A percentile compares a stretch with the other conserved stretches of the same genome.
Conservation (phyloP, 2,329 filamentous ascomycete genomes). For the Cadophora malorum region DNA sequence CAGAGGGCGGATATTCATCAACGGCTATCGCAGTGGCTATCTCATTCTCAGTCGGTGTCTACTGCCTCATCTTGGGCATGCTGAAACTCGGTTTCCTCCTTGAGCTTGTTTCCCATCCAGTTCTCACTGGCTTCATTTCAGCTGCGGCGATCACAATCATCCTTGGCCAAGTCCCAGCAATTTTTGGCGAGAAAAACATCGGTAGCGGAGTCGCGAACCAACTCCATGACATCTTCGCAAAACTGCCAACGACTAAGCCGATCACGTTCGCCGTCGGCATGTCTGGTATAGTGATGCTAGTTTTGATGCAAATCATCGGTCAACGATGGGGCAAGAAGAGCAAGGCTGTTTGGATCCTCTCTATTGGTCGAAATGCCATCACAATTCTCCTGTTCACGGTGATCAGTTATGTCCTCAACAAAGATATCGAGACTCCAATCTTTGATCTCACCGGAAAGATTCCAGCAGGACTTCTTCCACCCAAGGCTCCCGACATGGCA, state of each 20-base stretch:
- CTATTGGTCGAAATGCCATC: constrained; percentile 66
- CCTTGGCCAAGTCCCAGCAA: constrained; percentile 62
- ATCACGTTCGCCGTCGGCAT: constrained; percentile 62
- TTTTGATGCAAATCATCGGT: constrained; percentile 55
- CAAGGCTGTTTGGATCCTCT: constrained; percentile 64
- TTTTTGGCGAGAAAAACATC: constrained; percentile 48
- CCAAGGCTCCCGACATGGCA: constrained; percentile 53
- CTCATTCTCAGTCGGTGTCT: constrained; percentile 68
- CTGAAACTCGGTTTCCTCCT: constrained; percentile 69
- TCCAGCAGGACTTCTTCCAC: constrained; percentile 60
- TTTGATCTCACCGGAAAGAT: constrained; percentile 65
- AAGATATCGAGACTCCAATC: constrained; percentile 38
- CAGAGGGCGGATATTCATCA: constrained; percentile 56
- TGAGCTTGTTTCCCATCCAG: constrained; percentile 69
- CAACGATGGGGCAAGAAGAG: constrained; percentile 64
- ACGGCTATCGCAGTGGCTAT: constrained; percentile 66
- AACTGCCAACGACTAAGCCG: constrained; percentile 60
- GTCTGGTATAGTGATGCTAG: constrained; percentile 61
- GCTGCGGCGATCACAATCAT: constrained; percentile 71
- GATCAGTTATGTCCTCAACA: constrained; percentile 68
- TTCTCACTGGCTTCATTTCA: constrained; percentile 70
- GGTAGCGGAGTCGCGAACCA: constrained; percentile 60
- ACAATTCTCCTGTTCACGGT: constrained; percentile 67
- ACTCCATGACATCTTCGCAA: constrained; percentile 63
- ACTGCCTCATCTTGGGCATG: constrained; percentile 63